phyloP scores from a whole-genome alignment of 768 basidiomycete genomes.

The Mycena olivaceomarginata region DNA sequence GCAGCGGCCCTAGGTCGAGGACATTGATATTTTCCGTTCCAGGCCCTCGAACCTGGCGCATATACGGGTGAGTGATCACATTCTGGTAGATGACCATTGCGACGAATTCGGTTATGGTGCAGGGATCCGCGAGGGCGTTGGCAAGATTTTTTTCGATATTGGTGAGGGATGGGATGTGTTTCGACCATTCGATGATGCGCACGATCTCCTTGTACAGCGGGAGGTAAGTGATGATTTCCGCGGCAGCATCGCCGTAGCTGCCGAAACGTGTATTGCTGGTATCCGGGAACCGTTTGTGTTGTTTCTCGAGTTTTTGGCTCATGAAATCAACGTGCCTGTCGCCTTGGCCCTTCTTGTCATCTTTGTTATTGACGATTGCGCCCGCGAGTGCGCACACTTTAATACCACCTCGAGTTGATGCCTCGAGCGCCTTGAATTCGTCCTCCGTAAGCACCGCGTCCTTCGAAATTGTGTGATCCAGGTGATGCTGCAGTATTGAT shows the following conservation, averaged over 20 bases:
- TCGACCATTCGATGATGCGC: slow-evolving; percentile 42
- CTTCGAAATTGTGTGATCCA: too few species aligned
- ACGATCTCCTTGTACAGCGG: slow-evolving; percentile 34
- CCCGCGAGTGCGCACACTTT: slow-evolving; percentile 8
- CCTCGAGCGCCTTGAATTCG: too few species aligned
- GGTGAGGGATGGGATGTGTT: slow-evolving; percentile 38
- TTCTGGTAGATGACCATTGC: slow-evolving; percentile 37
- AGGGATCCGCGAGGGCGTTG: slow-evolving; percentile 38
- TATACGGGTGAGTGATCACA: slow-evolving; percentile 12
- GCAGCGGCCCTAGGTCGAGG: slow-evolving; percentile 15
- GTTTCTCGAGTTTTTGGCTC: background rate
- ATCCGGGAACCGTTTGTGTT: slow-evolving; percentile 9
- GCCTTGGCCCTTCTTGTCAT: background rate
- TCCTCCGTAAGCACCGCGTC: too few species aligned
- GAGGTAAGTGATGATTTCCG: background rate
- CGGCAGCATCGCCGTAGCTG: slow-evolving; percentile 17
- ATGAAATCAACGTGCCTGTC: slow-evolving; percentile 26
- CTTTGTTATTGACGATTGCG: slow-evolving; percentile 4
- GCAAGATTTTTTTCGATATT: slow-evolving; percentile 49
- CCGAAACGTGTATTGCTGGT: slow-evolving; percentile 26
- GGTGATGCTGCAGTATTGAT: too few species aligned
- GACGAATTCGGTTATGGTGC: slow-evolving; percentile 43
- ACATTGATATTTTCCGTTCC: slow-evolving; percentile 22
- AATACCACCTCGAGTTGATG: background rate
- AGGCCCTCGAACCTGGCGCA: slow-evolving; percentile 26